Conservation (phyloP, 164 flowering plant genomes). For the Magnolia sinica region DNA sequence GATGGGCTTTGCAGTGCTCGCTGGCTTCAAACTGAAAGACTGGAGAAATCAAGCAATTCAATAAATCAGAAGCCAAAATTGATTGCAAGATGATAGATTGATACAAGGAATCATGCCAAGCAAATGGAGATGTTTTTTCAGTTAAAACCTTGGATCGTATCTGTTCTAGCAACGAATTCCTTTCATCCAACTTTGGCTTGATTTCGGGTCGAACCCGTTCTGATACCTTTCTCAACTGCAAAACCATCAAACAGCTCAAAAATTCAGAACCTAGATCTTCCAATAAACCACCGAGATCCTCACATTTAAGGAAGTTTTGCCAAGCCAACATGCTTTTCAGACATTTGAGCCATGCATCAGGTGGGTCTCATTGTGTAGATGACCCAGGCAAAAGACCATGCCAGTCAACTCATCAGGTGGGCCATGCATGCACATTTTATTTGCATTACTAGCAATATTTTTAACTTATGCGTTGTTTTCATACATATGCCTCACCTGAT, state of each 20-base stretch:
- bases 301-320: background rate
- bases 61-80: background rate
- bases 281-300: background rate
- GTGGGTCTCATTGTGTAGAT: background rate
- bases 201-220: slow-evolving; percentile 47
- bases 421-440: no score
- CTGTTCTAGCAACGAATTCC: slow-evolving; percentile 77
- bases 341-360: background rate
- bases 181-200: slow-evolving; percentile 51
- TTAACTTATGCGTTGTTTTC: background rate
- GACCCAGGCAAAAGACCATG: background rate
- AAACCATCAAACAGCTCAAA: background rate
- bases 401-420: background rate
- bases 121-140: background rate
- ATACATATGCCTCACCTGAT: background rate
- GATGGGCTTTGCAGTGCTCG: slow-evolving; percentile 53
- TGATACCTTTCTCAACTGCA: slow-evolving; percentile 65
- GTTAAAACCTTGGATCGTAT: slow-evolving; percentile 74
- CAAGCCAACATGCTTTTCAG: background rate
- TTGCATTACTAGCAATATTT: background rate
- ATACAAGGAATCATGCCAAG: background rate
- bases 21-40: slow-evolving; percentile 93
- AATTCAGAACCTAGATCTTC: background rate
- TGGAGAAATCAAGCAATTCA: slow-evolving; percentile 22
- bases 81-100: background rate